phyloP scores from a whole-genome alignment of 495 filamentous ascomycete species.

The Amphirosellinia nigrospora region DNA sequence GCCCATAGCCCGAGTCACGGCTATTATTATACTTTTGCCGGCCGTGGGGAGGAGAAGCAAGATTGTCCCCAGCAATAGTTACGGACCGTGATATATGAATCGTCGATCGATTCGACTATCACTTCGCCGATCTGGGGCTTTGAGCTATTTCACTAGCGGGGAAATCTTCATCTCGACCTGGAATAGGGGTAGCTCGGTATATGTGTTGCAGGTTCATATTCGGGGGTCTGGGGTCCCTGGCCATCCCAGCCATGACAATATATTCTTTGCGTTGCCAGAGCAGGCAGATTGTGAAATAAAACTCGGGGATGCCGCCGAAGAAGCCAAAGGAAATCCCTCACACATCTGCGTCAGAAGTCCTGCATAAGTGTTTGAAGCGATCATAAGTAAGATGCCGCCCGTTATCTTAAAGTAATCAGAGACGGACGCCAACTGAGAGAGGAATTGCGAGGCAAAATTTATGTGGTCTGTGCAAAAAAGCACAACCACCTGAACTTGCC shows the following conservation, averaged over 20 bases:
- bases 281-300: conserved; percentile 16
- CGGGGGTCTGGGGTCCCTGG: conserved; percentile 3
- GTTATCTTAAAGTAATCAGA: too few species aligned
- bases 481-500: too few species aligned
- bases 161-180: neutral
- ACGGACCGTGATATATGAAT: neutral
- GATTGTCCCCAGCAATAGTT: neutral
- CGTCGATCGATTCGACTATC: neutral
- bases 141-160: neutral
- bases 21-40: neutral
- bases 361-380: conserved; percentile 27
- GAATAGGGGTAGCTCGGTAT: neutral
- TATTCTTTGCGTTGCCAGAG: conserved; percentile 5
- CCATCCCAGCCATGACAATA: conserved; percentile 34
- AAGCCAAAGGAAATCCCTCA: conserved; percentile 25
- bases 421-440: too few species aligned
- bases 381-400: conserved; percentile 22
- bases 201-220: conserved; percentile 6
- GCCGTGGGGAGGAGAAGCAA: neutral
- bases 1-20: neutral
- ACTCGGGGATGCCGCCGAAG: conserved; percentile 28
- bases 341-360: conserved; percentile 21
- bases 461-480: too few species aligned
- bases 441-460: too few species aligned
- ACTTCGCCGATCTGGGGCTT: neutral